A percentile compares a stretch with the other conserved stretches of the same genome.
Conservation (phyloP, 768 basidiomycete species). For the Cyathus striatus region DNA sequence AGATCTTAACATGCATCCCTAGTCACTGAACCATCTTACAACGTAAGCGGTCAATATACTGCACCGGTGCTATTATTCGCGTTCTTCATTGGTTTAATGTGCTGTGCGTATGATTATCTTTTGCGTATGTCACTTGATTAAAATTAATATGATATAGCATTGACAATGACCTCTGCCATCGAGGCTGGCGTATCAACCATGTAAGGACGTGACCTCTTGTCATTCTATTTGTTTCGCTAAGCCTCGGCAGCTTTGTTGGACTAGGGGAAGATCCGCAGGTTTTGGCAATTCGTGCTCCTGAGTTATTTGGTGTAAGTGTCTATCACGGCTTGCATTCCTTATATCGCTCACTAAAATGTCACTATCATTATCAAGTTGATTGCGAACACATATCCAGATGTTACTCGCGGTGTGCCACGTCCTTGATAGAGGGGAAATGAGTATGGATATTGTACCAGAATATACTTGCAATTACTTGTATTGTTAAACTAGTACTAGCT, state of each 20-base stretch:
- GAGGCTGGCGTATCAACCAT: conserved; percentile 89
- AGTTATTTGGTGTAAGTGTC: conserved; percentile 58
- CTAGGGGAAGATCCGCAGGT: conserved; percentile 82
- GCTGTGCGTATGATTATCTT: conserved; percentile 41
- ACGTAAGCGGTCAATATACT: conserved; percentile 69
- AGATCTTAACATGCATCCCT: too few species aligned
- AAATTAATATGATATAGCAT: conserved; percentile 28
- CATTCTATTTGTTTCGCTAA: not conserved
- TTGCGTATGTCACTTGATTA: not conserved
- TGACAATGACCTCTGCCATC: conserved; percentile 68
- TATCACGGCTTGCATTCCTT: not conserved
- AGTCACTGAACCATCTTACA: conserved; percentile 77
- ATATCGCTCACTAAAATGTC: conserved; percentile 1
- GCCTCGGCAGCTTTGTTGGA: conserved; percentile 63
- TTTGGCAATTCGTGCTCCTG: conserved; percentile 66
- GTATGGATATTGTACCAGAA: not conserved
- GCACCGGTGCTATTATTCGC: conserved; percentile 74
- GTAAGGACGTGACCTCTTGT: conserved; percentile 27
- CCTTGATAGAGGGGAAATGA: conserved; percentile 6
- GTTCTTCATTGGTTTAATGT: conserved; percentile 73
- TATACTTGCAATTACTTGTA: not conserved
- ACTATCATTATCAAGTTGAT: conserved; percentile 44
- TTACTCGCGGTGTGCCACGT: conserved; percentile 55
- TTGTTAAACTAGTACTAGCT: too few species aligned
- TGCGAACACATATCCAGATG: conserved; percentile 61